Conservation (phyloP, 306 rosid species). For the Lathyrus oleraceus region DNA sequence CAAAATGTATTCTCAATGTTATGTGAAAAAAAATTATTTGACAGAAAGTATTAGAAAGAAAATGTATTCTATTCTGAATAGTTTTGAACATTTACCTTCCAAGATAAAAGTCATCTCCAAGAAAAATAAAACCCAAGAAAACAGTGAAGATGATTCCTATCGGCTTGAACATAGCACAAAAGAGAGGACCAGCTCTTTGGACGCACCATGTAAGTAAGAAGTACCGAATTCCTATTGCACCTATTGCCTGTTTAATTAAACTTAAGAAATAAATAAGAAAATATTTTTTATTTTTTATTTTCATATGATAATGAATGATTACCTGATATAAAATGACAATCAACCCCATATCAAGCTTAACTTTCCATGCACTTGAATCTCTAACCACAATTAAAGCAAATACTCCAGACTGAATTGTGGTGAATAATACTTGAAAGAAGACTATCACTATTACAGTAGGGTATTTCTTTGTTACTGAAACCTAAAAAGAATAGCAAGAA, state of each 20-base stretch:
- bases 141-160: slow-evolving; percentile 45
- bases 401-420: slow-evolving; percentile 29
- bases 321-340: slow-evolving; percentile 42
- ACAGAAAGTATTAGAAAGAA: too few relatives aligned
- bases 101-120: slow-evolving; percentile 44
- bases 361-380: slow-evolving; percentile 42
- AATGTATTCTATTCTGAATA: too few relatives aligned
- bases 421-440: slow-evolving; percentile 35
- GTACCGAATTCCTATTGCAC: slow-evolving; percentile 30
- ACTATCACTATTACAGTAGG: slow-evolving; percentile 35
- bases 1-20: background rate
- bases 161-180: slow-evolving; percentile 60
- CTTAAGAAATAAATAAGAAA: too few relatives aligned
- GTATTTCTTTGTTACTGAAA: slow-evolving; percentile 36
- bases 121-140: slow-evolving; percentile 42
- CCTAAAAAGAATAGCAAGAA: slow-evolving; percentile 34
- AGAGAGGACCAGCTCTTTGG: slow-evolving; percentile 47
- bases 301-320: background rate
- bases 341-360: slow-evolving; percentile 38
- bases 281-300: too few relatives aligned
- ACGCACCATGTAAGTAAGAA: slow-evolving; percentile 41
- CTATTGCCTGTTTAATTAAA: slow-evolving; percentile 37
- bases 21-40: background rate
- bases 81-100: slow-evolving; percentile 47
- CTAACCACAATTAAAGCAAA: slow-evolving; percentile 33